Evolutionary conservation across 352 stramenopile species (phyloP), one percentile per base, ranked within the genome.

Genomic region (Phytophthora cactorum): DNA sequence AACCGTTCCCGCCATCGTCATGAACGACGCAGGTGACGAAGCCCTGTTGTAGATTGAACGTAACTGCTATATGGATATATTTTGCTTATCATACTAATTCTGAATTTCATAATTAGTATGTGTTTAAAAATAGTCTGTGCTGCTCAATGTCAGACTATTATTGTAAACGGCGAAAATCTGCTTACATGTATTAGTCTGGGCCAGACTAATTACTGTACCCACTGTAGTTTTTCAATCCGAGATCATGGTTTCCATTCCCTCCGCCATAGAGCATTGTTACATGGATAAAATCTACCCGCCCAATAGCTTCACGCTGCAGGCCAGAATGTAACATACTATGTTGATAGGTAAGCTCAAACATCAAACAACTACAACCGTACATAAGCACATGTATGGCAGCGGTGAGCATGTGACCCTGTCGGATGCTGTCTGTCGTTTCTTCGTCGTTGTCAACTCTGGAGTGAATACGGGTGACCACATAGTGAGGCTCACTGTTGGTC

Each of bases 311-410:
- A 38, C 34, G 51, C 51, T 44, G 11, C 10, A 57, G 32, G 46
- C 51, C 32, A 32, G 34, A 0, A 22, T 22, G 17, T 22, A 22
- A 22, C 17, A 22, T 22, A 22, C 17, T 57, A 57, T 57, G 51
- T 57, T 57, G 25, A 11, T 10, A 31, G 14, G 50, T 14, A 9
- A 56, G 45, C 15, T 31, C 32, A 32, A 57, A 17, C 31, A 57
- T 25, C 17, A 57, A 46, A 46, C 46, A 57, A 57, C 51, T 57
- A 22, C 51, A 46, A 57, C 51, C 22, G 51, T 46, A 47, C 15
- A 29, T 17, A 57, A 5, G 12, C 17, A 46, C 17, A 34, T 57
- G 51, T 36, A 22, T 57, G 51, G 51, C 34, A 25, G 34, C 51
- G n/a, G 29, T 11, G 17, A 45, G 17, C 22, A 2, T 2, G 17